Base-by-base conservation (phyloP, 768 basidiomycete species). In the Clitopilus passeckerianus region DNA sequence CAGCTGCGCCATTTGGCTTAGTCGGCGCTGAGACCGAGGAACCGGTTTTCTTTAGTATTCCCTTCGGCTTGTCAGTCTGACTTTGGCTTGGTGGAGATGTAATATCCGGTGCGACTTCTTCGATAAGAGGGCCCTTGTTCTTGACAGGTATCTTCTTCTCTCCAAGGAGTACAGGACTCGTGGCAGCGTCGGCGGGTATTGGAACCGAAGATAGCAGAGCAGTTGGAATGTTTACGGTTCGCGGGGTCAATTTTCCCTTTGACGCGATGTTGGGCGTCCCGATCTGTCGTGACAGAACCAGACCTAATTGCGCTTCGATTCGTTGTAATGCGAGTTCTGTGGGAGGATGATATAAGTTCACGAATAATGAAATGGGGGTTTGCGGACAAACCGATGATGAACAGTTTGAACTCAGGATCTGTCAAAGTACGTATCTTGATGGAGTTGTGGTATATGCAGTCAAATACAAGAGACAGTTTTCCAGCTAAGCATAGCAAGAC, bases 231-330 rank as follows among this genome's bases (percentile, higher is more conserved):
- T 75, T 67, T 1, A 85, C 85, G 12, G 78, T 80, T 34, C 90
- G 84, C 14, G 84, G 78, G 24, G 68, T 66, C 1, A 87, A 80
- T 64, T 78, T 81, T n/a, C 91, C 91, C 69, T 93, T 93, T 56
- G 85, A 85, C 2, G 80, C 72, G 56, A 93, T 90, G 70, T 93
- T 93, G 5, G 91, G 91, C 0, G 82, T 87, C 22, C 80, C 80
- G 60, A 93, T 84, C 53, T 83, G 77, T 22, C 89, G 82, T 0
- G 90, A 90, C 46, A 92, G 79, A 0, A 75, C 63, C n/a, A 90
- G 66, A 4, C 76, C 66, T 7, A 81, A 78, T 61, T 88, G 86
- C 0, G 78, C 77, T 72, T 90, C 87, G 52, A 89, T 81, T 8
- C 82, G 83, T 64, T 87, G 86, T 3, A 91, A 68, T 0, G 85